phyloP scores from a whole-genome alignment of 2,329 filamentous ascomycete species.

The Trichoderma arundinaceum region DNA sequence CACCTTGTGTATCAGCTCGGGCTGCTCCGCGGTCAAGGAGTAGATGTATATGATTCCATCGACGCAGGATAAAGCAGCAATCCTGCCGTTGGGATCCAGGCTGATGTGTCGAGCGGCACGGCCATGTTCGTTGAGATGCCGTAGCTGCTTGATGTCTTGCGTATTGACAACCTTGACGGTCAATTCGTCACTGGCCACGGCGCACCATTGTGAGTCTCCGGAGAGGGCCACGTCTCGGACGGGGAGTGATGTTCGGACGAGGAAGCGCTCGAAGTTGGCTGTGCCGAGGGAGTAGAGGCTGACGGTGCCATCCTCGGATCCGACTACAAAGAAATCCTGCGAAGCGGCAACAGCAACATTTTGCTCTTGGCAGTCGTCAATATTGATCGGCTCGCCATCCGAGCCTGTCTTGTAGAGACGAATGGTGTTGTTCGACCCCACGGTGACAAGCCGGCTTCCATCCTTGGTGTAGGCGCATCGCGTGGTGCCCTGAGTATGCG shows the following conservation, averaged over 20 bases:
- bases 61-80: constrained; percentile 80
- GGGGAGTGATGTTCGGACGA: constrained; percentile 83
- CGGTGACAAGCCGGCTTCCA: constrained; percentile 84
- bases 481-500: constrained; percentile 83
- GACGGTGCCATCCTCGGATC: constrained; percentile 94
- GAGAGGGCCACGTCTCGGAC: constrained; percentile 86
- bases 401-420: constrained; percentile 91
- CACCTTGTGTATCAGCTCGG: constrained; percentile 80
- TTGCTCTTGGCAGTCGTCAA: constrained; percentile 88
- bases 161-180: constrained; percentile 88
- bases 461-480: constrained; percentile 89
- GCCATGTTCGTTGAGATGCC: constrained; percentile 80
- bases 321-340: constrained; percentile 83
- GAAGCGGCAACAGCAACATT: constrained; percentile 79
- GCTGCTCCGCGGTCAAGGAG: constrained; percentile 76
- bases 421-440: constrained; percentile 91
- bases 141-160: constrained; percentile 75
- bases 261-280: constrained; percentile 76
- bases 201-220: constrained; percentile 82
- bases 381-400: constrained; percentile 88
- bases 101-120: constrained; percentile 90
- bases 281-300: constrained; percentile 85
- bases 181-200: constrained; percentile 95
- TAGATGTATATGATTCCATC: constrained; percentile 93
- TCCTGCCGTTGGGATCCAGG: constrained; percentile 80